Conservation (phyloP, 306 rosid genomes). For the Vigna trinervia region DNA sequence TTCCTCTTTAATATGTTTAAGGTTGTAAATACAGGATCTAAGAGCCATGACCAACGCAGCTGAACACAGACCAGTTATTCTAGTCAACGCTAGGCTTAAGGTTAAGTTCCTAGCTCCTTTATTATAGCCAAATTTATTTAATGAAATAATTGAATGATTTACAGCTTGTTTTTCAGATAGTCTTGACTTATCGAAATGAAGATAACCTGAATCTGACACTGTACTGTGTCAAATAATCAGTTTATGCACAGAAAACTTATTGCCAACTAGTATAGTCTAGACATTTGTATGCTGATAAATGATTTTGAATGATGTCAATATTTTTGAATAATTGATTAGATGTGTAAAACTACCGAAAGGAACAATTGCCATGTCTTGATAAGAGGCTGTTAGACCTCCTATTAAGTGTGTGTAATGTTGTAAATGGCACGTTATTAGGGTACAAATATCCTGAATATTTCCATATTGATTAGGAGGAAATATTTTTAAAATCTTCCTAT, state of each 20-base stretch:
- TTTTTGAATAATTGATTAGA: slow-evolving; percentile 10
- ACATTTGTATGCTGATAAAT: slow-evolving; percentile 21
- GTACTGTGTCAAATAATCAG: background rate
- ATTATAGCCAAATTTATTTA: slow-evolving; percentile 27
- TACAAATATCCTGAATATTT: too few species aligned
- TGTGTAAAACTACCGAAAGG: slow-evolving; percentile 13
- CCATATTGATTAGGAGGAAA: too few species aligned
- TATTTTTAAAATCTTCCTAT: too few species aligned
- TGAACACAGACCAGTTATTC: slow-evolving; percentile 82
- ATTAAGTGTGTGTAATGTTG: background rate
- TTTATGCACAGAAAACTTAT: slow-evolving; percentile 6
- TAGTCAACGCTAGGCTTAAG: slow-evolving; percentile 87
- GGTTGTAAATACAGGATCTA: slow-evolving; percentile 70
- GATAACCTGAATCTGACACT: slow-evolving; percentile 16
- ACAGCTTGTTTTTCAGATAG: slow-evolving; percentile 10
- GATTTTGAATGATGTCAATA: slow-evolving; percentile 3
- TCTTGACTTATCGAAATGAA: slow-evolving; percentile 9
- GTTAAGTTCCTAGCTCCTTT: slow-evolving; percentile 55
- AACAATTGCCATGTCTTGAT: slow-evolving; percentile 12
- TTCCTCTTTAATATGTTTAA: slow-evolving; percentile 36
- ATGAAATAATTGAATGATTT: slow-evolving; percentile 33
- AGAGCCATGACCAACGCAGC: slow-evolving; percentile 93
- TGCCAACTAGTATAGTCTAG: slow-evolving; percentile 8
- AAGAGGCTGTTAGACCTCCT: background rate
- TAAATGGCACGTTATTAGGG: too few species aligned